phyloP scores from a whole-genome alignment of 2,329 filamentous ascomycete species.

The Capronia americana region DNA sequence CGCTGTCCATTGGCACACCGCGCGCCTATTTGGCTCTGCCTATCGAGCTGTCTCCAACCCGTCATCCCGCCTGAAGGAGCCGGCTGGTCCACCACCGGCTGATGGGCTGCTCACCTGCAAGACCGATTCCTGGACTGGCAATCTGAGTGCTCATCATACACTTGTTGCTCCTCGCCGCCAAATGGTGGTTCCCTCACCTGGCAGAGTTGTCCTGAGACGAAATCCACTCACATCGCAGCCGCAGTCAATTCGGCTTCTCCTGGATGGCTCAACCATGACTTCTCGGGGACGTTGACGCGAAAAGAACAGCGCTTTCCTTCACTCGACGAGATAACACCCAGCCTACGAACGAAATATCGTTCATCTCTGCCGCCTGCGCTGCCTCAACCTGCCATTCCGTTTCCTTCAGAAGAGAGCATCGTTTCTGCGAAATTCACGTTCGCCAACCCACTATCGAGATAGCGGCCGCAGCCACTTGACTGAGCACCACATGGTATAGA shows the following conservation, averaged over 20 bases:
- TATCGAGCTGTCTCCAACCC: conserved; percentile 11
- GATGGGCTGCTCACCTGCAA: conserved; percentile 16
- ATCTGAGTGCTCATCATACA: conserved; percentile 23
- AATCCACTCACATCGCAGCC: background rate
- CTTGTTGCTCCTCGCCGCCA: conserved; percentile 11
- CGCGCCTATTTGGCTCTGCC: conserved; percentile 1
- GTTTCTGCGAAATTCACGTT: background rate
- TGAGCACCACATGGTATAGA: background rate
- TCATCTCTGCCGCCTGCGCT: background rate
- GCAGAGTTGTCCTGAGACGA: conserved; percentile 1
- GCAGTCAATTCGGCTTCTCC: background rate
- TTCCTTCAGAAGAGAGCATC: background rate
- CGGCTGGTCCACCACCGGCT: conserved; percentile 20
- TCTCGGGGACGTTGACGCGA: background rate
- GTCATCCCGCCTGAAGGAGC: conserved; percentile 19
- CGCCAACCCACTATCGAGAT: background rate
- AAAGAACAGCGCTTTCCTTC: background rate
- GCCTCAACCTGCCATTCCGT: background rate
- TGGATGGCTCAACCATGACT: background rate
- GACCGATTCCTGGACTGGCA: conserved; percentile 11
- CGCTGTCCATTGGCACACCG: conserved; percentile 1
- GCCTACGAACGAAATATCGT: background rate
- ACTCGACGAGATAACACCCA: background rate
- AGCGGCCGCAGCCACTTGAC: background rate
- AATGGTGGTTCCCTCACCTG: conserved; percentile 6